Conservation (phyloP, 2,329 filamentous ascomycete species). For the Sordariomycetes sp. region DNA sequence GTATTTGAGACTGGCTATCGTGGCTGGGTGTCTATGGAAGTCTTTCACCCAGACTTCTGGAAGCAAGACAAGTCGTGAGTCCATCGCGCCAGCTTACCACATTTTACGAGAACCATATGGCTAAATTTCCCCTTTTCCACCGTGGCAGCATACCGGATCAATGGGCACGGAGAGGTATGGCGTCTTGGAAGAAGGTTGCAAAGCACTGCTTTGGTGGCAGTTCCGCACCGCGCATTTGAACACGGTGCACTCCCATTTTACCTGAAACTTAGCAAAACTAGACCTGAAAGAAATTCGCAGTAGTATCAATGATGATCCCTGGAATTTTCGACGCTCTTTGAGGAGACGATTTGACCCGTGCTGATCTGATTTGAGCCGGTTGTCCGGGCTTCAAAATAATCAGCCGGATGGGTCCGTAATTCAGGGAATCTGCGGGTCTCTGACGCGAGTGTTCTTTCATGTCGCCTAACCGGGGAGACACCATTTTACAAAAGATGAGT, state of each 20-base stretch:
- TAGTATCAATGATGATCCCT: too few species aligned
- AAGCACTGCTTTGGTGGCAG: neutral
- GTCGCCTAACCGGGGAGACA: too few species aligned
- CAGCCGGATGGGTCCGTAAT: neutral
- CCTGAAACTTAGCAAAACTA: too few species aligned
- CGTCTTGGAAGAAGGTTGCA: neutral
- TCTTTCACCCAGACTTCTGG: conserved; percentile 1
- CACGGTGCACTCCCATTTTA: too few species aligned
- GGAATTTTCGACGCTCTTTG: too few species aligned
- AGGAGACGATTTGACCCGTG: too few species aligned
- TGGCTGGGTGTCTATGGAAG: conserved; percentile 1
- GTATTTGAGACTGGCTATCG: conserved; percentile 1
- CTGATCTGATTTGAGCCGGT: too few species aligned
- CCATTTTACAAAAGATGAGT: too few species aligned
- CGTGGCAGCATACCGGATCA: conserved; percentile 1
- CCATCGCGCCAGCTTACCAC: too few species aligned
- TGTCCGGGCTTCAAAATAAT: neutral
- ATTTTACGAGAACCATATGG: too few species aligned
- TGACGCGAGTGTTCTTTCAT: too few species aligned
- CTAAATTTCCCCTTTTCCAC: too few species aligned
- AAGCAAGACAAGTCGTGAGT: conserved; percentile 1
- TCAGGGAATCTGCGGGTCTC: neutral
- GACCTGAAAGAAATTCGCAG: neutral
- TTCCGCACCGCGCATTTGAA: neutral
- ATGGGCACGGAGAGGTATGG: conserved; percentile 1